Percentiles rank a stretch among this genome's conserved stretches.
These are phyloP conservation scores for Echeveria elegans DNA, from an alignment of 164 flowering plant species.

Conservation along the genomic window DNA sequence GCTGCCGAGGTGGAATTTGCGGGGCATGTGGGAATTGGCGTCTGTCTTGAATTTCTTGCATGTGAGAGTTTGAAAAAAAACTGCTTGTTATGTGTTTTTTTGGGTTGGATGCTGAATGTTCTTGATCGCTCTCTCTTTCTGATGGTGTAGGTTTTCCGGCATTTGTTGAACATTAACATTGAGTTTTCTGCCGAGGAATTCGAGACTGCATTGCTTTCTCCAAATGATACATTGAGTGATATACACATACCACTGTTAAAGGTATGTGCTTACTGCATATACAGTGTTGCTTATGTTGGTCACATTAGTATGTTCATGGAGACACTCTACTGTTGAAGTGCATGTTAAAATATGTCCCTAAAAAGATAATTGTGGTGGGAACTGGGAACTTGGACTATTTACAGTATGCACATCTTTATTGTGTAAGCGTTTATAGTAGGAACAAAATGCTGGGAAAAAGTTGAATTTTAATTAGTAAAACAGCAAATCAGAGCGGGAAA, in stretches of 20 bases:
- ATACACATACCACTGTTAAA: neutral
- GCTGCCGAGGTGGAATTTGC: constrained; percentile 68
- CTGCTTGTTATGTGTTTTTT: neutral
- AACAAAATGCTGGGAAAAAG: neutral
- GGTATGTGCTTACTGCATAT: neutral
- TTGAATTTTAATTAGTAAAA: no score
- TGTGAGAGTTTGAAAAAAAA: constrained; percentile 30
- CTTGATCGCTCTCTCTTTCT: no score
- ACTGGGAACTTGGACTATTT: no score
- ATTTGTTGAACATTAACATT: constrained; percentile 11
- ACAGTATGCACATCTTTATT: neutral
- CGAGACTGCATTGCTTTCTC: constrained; percentile 85
- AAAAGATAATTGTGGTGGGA: neutral
- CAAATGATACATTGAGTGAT: constrained; percentile 67
- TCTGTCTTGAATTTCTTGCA: constrained; percentile 80
- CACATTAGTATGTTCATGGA: neutral
- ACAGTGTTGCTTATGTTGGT: neutral
- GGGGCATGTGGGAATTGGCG: constrained; percentile 96
- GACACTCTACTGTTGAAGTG: neutral
- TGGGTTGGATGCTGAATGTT: constrained; percentile 7
- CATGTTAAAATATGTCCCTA: neutral
- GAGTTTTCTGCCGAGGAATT: constrained; percentile 97
- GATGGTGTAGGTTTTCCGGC: constrained; percentile 6
- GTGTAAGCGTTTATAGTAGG: neutral
- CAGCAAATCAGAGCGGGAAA: no score